phyloP scores from a whole-genome alignment of 305 asterid genomes.

The Fraxinus velutina region DNA sequence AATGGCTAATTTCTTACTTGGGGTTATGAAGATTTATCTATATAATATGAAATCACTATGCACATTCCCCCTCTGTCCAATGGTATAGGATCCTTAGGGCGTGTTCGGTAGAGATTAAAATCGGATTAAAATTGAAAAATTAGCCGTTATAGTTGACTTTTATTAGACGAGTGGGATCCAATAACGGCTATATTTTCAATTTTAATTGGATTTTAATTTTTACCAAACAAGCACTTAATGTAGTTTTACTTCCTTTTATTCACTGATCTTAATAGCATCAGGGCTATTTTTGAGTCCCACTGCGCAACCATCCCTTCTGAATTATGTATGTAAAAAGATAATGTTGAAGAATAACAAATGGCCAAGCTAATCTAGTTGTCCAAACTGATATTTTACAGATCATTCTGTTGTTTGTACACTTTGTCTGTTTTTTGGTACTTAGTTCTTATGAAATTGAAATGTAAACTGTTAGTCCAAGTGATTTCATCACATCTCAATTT shows the following conservation, averaged over 20 bases:
- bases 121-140: too few species aligned
- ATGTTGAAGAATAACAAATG: not conserved
- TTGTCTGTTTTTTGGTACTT: not conserved
- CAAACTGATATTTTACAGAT: not conserved
- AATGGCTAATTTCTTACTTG: conserved; percentile 16
- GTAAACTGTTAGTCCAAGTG: not conserved
- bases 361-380: not conserved
- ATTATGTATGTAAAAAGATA: not conserved
- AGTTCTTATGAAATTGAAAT: not conserved
- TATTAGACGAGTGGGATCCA: too few species aligned
- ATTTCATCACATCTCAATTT: not conserved
- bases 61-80: not conserved
- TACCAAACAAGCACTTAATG: not conserved
- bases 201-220: too few species aligned
- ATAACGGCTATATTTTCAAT: too few species aligned
- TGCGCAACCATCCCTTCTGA: not conserved
- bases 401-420: not conserved
- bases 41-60: not conserved
- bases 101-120: too few species aligned
- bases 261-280: not conserved
- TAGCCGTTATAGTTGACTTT: too few species aligned
- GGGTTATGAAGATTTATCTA: not conserved
- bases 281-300: not conserved
- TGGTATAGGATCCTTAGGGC: not conserved
- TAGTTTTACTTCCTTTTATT: not conserved